Evolutionary conservation across 140 eudicot species (phyloP).

Genomic region (Senecio squalidus): DNA sequence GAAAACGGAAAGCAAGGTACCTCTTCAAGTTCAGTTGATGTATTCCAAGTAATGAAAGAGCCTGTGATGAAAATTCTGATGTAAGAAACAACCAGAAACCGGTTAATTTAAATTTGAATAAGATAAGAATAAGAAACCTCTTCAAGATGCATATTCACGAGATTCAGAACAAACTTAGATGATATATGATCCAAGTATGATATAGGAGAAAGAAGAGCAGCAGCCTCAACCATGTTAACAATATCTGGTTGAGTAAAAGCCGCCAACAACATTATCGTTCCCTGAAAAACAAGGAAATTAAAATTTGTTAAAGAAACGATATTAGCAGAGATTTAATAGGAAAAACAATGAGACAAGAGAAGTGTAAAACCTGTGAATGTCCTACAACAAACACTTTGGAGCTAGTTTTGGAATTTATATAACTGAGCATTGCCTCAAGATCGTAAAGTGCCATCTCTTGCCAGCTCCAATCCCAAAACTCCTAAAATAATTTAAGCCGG

Average conservation of each 20-base stretch:
- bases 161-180: slow-evolving; percentile 62
- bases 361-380: slow-evolving; percentile 77
- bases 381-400: slow-evolving; percentile 82
- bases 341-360: not conserved
- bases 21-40: slow-evolving; percentile 90
- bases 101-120: slow-evolving; percentile 5
- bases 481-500: no score
- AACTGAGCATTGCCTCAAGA: slow-evolving; percentile 72
- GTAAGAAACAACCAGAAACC: not conserved
- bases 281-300: slow-evolving; percentile 38
- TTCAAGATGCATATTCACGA: slow-evolving; percentile 69
- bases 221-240: slow-evolving; percentile 76
- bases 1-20: slow-evolving; percentile 23
- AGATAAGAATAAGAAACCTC: slow-evolving; percentile 41
- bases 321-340: not conserved
- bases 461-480: slow-evolving; percentile 99
- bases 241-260: slow-evolving; percentile 86
- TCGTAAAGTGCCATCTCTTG: slow-evolving; percentile 90
- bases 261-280: slow-evolving; percentile 91
- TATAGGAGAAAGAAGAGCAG: slow-evolving; percentile 94
- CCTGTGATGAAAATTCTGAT: slow-evolving; percentile 29
- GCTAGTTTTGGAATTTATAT: slow-evolving; percentile 43
- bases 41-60: slow-evolving; percentile 66
- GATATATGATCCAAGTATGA: slow-evolving; percentile 85
- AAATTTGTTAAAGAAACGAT: not conserved